Percentiles rank a stretch among this genome's conserved stretches.
Evolutionary conservation across 345 rosid species (phyloP).

Genomic region (Gossypium stocksii): DNA sequence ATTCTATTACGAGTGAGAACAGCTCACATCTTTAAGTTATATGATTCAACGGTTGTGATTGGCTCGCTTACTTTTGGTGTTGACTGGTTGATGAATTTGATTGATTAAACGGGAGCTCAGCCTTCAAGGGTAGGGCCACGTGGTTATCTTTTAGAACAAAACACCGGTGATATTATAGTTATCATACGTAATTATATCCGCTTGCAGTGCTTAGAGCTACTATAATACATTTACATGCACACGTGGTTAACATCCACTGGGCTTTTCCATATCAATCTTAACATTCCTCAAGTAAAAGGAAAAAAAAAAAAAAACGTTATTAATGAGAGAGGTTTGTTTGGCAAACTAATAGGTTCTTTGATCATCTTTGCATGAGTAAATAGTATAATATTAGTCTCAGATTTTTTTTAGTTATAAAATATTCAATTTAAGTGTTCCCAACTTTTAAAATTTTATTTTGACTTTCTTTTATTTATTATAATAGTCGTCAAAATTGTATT

Average conservation of each 20-base stretch:
- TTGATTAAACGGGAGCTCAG: not conserved
- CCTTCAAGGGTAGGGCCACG: constrained; percentile 1
- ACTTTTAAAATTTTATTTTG: no score
- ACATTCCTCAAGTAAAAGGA: no score
- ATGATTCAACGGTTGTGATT: constrained; percentile 20
- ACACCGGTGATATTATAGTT: not conserved
- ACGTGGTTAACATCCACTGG: constrained; percentile 18
- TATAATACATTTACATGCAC: not conserved
- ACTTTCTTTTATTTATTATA: no score
- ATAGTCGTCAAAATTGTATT: no score
- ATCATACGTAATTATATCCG: not conserved
- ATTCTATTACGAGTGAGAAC: no score
- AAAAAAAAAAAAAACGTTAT: no score
- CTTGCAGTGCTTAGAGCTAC: no score
- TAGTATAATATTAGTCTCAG: no score
- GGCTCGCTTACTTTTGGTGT: not conserved
- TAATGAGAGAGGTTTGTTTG: not conserved
- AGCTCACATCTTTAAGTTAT: not conserved
- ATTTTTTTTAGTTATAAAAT: no score
- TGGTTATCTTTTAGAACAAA: constrained; percentile 13
- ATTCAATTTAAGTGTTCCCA: no score
- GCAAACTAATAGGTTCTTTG: not conserved
- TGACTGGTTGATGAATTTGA: not conserved
- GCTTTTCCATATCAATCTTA: no score
- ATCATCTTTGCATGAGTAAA: no score